phyloP scores from a whole-genome alignment of 2,329 filamentous ascomycete genomes.

The Colletotrichum lindemuthianum region DNA sequence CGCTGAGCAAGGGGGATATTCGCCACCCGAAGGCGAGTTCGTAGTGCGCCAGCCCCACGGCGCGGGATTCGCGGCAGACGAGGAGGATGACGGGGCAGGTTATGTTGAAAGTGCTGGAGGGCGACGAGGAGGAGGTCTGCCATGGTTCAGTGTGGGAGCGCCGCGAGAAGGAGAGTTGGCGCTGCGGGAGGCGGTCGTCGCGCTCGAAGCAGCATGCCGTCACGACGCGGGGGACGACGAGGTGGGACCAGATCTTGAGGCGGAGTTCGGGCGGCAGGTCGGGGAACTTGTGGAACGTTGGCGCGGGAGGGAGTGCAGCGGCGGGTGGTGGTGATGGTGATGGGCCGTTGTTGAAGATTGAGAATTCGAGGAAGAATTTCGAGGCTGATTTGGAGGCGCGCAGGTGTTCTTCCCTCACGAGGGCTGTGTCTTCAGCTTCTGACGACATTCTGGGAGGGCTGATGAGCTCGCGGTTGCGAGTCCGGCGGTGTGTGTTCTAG shows the following conservation, averaged over 20 bases:
- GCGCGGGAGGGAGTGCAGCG: constrained; percentile 41
- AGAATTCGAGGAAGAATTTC: constrained; percentile 58
- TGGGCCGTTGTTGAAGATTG: constrained; percentile 53
- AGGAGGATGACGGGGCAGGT: constrained; percentile 55
- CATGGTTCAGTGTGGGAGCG: constrained; percentile 38
- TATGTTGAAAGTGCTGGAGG: constrained; percentile 39
- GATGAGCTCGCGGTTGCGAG: neutral
- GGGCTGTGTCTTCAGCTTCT: constrained; percentile 4
- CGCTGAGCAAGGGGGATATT: constrained; percentile 52
- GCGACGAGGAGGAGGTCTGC: constrained; percentile 21
- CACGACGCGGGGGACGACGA: constrained; percentile 57
- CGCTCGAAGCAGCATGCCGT: constrained; percentile 54
- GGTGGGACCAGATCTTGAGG: constrained; percentile 57
- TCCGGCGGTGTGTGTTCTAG: neutral
- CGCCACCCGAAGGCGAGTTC: constrained; percentile 58
- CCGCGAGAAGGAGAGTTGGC: constrained; percentile 36
- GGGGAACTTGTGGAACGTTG: constrained; percentile 49
- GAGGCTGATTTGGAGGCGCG: constrained; percentile 37
- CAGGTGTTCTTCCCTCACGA: constrained; percentile 22
- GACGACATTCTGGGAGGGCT: neutral
- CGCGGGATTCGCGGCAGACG: constrained; percentile 54
- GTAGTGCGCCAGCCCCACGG: constrained; percentile 55
- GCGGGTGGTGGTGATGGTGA: constrained; percentile 32
- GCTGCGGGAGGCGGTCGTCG: constrained; percentile 41
- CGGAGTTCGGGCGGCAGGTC: constrained; percentile 59